These are phyloP conservation scores for Hyaloperonospora brassicae DNA, from an alignment of 352 stramenopile genomes.

Conservation along the genomic window DNA sequence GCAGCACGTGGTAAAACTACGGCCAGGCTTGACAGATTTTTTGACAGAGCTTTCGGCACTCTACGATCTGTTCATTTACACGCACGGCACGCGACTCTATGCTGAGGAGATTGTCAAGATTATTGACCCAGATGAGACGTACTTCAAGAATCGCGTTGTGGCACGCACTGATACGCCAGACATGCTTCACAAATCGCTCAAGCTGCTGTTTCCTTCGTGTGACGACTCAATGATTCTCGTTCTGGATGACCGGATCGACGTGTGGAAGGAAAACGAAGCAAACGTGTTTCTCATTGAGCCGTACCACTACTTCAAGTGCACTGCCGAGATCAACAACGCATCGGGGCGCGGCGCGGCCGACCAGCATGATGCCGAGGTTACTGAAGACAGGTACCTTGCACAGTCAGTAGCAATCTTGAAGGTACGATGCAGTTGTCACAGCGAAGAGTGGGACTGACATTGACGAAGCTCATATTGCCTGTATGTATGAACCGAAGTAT, in stretches of 20 bases:
- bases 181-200: slow-evolving; percentile 83
- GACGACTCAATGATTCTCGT: slow-evolving; percentile 86
- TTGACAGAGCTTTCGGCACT: slow-evolving; percentile 67
- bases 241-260: slow-evolving; percentile 77
- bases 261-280: slow-evolving; percentile 84
- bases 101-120: slow-evolving; percentile 91
- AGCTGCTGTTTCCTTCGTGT: slow-evolving; percentile 78
- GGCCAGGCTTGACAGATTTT: slow-evolving; percentile 85
- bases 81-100: slow-evolving; percentile 90
- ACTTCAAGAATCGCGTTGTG: slow-evolving; percentile 85
- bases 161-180: slow-evolving; percentile 80
- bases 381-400: slow-evolving; percentile 35
- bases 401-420: slow-evolving; percentile 54
- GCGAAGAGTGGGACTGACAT: not conserved
- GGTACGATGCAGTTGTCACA: slow-evolving; percentile 17
- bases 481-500: slow-evolving; percentile 18
- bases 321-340: slow-evolving; percentile 78
- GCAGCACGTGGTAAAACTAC: slow-evolving; percentile 91
- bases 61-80: slow-evolving; percentile 95
- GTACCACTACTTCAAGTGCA: slow-evolving; percentile 79
- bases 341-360: slow-evolving; percentile 42
- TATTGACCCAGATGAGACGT: slow-evolving; percentile 74
- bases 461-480: not conserved
- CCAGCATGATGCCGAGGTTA: slow-evolving; percentile 22
- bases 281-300: slow-evolving; percentile 85